Base-by-base conservation (phyloP, 768 basidiomycete genomes). In the Auricularia auricula-judae region DNA sequence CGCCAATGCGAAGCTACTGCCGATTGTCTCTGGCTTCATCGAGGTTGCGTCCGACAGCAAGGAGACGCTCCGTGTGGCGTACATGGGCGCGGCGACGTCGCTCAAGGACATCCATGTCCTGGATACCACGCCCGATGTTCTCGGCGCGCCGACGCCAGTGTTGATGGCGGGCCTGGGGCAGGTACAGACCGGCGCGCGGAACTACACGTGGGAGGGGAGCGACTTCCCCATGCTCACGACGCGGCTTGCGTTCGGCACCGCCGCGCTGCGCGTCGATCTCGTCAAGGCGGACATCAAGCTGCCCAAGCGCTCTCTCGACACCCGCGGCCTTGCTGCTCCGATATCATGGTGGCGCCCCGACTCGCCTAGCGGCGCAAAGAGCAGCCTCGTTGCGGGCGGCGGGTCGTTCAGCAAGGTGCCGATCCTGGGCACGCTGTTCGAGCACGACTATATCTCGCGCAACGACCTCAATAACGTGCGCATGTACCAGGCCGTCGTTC, bases 21-120 rank as follows among this genome's bases (percentile, higher is more conserved):
- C 85, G 21, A 76, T 85, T 63, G 86, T 81, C 73, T 84, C 83
- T 36, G 86, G 85, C 7, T 84, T 79, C 76, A 82, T 87, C 67
- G 66, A 76, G 65, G 23, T 59, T 29, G 56, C 56, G 7, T 29
- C 56, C 10, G 29, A 23, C 39, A 59, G 64, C 23, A 42, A 14
- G 8, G 64, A 65, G 59, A 65, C 58, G n/a, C 60, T 65, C 29
- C 53, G 43, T 23, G 60, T 65, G 18, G 21, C 59, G 16, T 65
- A 65, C 43, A 23, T 65, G 16, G 64, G 64, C 18, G 59, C 42
- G 4, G 35, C 59, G 34, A 21, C 64, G 21, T n/a, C 39, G 10
- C 59, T 61, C 39, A 42, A 51, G 35, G 43, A 43, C 42, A 33
- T 65, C 10, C 36, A 36, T 7, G 36, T 65, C 10, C 12, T 65